Evolutionary conservation across 768 basidiomycete species (phyloP).

Genomic region (Chiua virens): DNA sequence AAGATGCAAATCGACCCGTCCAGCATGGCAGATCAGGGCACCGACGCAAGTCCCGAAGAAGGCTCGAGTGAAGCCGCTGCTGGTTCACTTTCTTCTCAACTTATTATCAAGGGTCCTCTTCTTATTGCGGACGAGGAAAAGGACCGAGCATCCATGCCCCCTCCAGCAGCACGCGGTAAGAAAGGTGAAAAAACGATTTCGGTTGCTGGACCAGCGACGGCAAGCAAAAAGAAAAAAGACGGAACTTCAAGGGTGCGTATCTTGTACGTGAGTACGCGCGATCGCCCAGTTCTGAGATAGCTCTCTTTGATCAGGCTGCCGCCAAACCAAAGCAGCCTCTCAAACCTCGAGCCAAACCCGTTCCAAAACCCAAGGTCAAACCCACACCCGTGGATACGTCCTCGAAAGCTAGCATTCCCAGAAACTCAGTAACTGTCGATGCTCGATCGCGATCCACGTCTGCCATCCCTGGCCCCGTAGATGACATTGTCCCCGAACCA

Average conservation of each 20-base stretch:
- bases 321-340: constrained; percentile 29
- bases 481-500: constrained; percentile 46
- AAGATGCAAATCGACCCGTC: constrained; percentile 2
- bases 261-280: neutral
- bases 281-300: neutral
- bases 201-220: constrained; percentile 3
- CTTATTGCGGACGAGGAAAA: constrained; percentile 19
- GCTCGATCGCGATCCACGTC: constrained; percentile 71
- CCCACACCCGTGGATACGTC: constrained; percentile 8
- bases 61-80: constrained; percentile 1
- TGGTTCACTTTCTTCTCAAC: constrained; percentile 8
- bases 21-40: neutral
- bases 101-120: constrained; percentile 7
- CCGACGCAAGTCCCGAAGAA: neutral
- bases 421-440: constrained; percentile 26
- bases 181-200: constrained; percentile 22
- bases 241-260: constrained; percentile 21
- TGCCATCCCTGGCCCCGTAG: constrained; percentile 53
- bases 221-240: constrained; percentile 39
- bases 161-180: constrained; percentile 34
- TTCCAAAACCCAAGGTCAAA: constrained; percentile 29
- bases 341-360: constrained; percentile 34
- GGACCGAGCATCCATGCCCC: constrained; percentile 62
- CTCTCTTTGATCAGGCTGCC: constrained; percentile 10
- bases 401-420: constrained; percentile 21